Evolutionary conservation across 192 early-diverging fungal species (phyloP).

Genomic region (Gaertneriomyces semiglobifer): DNA sequence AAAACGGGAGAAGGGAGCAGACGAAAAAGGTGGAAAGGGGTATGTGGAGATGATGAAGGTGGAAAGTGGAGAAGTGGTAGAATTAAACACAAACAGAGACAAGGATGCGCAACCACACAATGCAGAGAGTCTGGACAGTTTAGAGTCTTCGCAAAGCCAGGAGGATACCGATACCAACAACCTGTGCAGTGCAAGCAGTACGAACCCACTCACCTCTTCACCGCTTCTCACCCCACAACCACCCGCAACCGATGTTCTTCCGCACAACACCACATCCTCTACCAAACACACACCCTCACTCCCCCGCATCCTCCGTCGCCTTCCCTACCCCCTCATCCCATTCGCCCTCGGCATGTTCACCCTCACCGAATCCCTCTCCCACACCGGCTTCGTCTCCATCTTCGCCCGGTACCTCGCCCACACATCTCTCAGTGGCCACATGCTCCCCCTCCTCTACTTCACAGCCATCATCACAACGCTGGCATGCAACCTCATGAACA

Average conservation of each 20-base stretch:
- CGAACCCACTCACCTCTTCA: background rate
- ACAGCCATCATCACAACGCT: constrained; percentile 62
- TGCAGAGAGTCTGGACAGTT: too few species aligned
- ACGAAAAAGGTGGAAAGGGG: background rate
- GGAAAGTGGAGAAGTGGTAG: too few species aligned
- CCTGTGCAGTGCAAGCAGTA: too few species aligned
- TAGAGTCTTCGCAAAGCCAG: too few species aligned
- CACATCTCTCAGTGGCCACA: constrained; percentile 55
- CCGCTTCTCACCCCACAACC: background rate
- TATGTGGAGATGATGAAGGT: background rate
- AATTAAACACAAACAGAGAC: too few species aligned
- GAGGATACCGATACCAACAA: too few species aligned
- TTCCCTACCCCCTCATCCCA: constrained; percentile 75
- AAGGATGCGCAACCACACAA: too few species aligned
- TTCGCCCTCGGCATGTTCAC: constrained; percentile 88
- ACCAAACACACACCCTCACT: background rate
- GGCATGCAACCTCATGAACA: constrained; percentile 75
- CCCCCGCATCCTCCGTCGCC: constrained; percentile 30
- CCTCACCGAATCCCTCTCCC: constrained; percentile 67
- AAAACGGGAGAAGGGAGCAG: too few species aligned
- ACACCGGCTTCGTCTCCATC: constrained; percentile 64
- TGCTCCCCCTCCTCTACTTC: constrained; percentile 64
- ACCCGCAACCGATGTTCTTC: background rate
- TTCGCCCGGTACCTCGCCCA: constrained; percentile 59
- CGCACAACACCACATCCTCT: background rate